phyloP scores from a whole-genome alignment of 2,329 filamentous ascomycete species.

The Colletotrichum sp. region DNA sequence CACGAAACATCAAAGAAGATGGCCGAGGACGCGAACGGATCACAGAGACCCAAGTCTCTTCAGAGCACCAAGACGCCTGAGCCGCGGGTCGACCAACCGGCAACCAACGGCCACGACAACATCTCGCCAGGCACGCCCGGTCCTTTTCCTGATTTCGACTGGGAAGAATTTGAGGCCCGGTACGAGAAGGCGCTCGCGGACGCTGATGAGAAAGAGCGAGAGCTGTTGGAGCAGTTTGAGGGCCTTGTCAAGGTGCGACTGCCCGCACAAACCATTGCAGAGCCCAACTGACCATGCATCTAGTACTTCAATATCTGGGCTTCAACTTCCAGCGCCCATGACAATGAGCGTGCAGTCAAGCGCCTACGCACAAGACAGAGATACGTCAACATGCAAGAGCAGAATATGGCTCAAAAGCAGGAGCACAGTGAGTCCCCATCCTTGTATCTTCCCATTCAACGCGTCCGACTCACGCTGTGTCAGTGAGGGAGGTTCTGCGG shows the following conservation, averaged over 20 bases:
- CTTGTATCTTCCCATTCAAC: not conserved
- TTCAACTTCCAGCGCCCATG: slow-evolving; percentile 71
- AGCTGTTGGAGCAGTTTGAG: slow-evolving; percentile 71
- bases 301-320: slow-evolving; percentile 86
- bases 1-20: not conserved
- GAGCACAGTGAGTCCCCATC: slow-evolving; percentile 72
- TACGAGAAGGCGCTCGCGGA: slow-evolving; percentile 71
- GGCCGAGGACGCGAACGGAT: not conserved
- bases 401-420: slow-evolving; percentile 74
- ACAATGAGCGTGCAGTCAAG: slow-evolving; percentile 79
- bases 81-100: slow-evolving; percentile 37
- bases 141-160: slow-evolving; percentile 68
- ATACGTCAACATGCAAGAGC: slow-evolving; percentile 77
- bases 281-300: not conserved
- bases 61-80: slow-evolving; percentile 41
- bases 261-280: not conserved
- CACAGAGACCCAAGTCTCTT: slow-evolving; percentile 12
- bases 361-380: slow-evolving; percentile 80
- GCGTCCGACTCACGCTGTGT: slow-evolving; percentile 21
- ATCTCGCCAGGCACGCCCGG: slow-evolving; percentile 55
- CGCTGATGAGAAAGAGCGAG: slow-evolving; percentile 67
- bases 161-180: slow-evolving; percentile 75
- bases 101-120: slow-evolving; percentile 31
- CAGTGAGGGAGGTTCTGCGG: slow-evolving; percentile 62
- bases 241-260: slow-evolving; percentile 64